Evolutionary conservation across 2,329 filamentous ascomycete species (phyloP), one percentile per base, ranked within the genome.

Genomic region (Boeremia lycopersici): DNA sequence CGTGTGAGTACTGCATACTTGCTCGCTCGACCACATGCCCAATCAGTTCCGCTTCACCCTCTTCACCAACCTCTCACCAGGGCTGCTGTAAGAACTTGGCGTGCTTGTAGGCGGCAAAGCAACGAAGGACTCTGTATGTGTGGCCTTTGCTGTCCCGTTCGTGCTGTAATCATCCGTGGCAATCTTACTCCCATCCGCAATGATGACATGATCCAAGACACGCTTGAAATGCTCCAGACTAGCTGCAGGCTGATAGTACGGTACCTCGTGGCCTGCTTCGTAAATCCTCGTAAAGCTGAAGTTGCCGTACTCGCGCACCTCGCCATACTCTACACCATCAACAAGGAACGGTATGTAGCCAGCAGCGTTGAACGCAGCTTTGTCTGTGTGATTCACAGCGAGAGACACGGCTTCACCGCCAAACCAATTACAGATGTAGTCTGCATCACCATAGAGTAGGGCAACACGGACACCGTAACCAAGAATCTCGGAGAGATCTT

Each of bases 321-420:
- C 75, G 48, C 77, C 76, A 48, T 77, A 76, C 42, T 76, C 72
- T 5, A 62, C 61, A 11, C 74, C 76, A 42, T 74, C 70, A 19
- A 77, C 74, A 1, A 68, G 78, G 38, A 82, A 82, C 61, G 90
- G 89, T 33, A 89, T 85, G 72, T 95, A 95, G 0, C 89, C 90
- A 0, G 90, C 86, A 0, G 77, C 74, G 1, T 80, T 76, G 71
- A 93, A 95, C 2, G 71, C 65, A 4, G 72, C 67, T 33, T 77
- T 73, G 7, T 76, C 68, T 0, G 78, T 74, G 63, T 87, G 87
- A 33, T 72, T 68, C 0, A 90, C 74, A 7, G 81, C 81, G 3
- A 75, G 79, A 2, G 87, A 89, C 31, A 90, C 81, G 4, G 88
- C 87, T 74, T 95, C 83, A 28, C 89, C 90, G 17, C 91, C 91